Evolutionary conservation across 1,284 basidiomycete genomes (phyloP).

Genomic region (Amylostereum areolatum): DNA sequence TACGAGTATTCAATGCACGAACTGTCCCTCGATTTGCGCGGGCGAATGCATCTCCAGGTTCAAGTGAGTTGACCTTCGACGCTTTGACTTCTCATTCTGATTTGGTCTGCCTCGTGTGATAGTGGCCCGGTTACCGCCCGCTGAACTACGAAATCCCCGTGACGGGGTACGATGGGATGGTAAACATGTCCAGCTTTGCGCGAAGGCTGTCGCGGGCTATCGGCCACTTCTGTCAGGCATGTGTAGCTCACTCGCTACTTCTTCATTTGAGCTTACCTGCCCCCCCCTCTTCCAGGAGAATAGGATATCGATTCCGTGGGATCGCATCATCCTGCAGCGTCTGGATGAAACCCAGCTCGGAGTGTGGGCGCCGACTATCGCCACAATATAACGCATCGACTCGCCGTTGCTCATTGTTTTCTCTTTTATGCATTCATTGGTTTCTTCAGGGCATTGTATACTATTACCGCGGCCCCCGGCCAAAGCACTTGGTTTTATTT

Average conservation of each 20-base stretch:
- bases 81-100: neutral
- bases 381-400: constrained; percentile 13
- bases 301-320: constrained; percentile 59
- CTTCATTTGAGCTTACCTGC: constrained; percentile 9
- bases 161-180: constrained; percentile 57
- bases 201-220: constrained; percentile 65
- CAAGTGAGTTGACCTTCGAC: constrained; percentile 34
- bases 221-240: constrained; percentile 69
- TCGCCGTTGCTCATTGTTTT: no score
- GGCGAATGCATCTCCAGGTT: constrained; percentile 56
- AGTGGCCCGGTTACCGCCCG: constrained; percentile 70
- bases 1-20: constrained; percentile 57
- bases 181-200: constrained; percentile 60
- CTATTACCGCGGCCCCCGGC: no score
- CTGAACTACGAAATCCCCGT: constrained; percentile 73
- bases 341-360: constrained; percentile 65
- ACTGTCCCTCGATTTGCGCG: constrained; percentile 52
- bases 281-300: constrained; percentile 38
- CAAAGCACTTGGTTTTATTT: no score
- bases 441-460: neutral
- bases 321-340: constrained; percentile 64
- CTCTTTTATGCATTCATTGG: neutral
- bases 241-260: constrained; percentile 9
- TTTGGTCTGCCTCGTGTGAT: neutral
- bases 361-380: constrained; percentile 57